Evolutionary conservation across 2,329 filamentous ascomycete genomes (phyloP).

Genomic region (Clonostachys rosea): DNA sequence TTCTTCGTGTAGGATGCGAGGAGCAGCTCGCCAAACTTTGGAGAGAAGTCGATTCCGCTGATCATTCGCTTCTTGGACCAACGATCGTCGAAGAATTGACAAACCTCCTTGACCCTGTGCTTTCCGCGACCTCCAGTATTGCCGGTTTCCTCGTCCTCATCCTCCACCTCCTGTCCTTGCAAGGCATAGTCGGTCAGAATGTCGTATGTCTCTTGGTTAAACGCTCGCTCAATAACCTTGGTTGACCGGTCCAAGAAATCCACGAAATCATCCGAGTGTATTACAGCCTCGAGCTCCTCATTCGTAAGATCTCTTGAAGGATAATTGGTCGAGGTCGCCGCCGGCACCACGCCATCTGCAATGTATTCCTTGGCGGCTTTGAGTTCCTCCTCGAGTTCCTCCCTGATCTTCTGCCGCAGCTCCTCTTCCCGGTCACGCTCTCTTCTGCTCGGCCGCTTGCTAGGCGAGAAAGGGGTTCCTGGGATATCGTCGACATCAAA

Average conservation of each 20-base stretch:
- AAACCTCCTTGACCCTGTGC: conserved; percentile 76
- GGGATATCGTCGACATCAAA: conserved; percentile 60
- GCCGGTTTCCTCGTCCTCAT: conserved; percentile 75
- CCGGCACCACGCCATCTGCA: conserved; percentile 31
- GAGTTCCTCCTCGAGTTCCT: conserved; percentile 90
- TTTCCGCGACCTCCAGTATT: conserved; percentile 68
- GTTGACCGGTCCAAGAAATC: conserved; percentile 94
- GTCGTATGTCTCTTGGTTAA: conserved; percentile 90
- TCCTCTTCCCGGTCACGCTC: conserved; percentile 85
- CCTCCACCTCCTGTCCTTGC: conserved; percentile 68
- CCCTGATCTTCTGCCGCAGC: conserved; percentile 75
- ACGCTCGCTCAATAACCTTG: conserved; percentile 91
- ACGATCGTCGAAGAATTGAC: conserved; percentile 89
- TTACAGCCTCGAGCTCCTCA: conserved; percentile 87
- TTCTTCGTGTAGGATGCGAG: conserved; percentile 97
- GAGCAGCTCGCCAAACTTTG: conserved; percentile 89
- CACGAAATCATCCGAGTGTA: conserved; percentile 86
- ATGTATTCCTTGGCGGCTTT: conserved; percentile 63
- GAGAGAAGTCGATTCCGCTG: conserved; percentile 90
- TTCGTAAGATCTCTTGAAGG: conserved; percentile 74
- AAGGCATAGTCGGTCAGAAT: conserved; percentile 92
- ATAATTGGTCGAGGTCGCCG: conserved; percentile 47
- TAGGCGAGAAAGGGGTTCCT: conserved; percentile 52
- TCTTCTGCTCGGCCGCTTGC: conserved; percentile 72
- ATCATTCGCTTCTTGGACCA: conserved; percentile 99